Conservation (phyloP, 192 early-diverging fungal genomes). For the Umbelopsis sp. region DNA sequence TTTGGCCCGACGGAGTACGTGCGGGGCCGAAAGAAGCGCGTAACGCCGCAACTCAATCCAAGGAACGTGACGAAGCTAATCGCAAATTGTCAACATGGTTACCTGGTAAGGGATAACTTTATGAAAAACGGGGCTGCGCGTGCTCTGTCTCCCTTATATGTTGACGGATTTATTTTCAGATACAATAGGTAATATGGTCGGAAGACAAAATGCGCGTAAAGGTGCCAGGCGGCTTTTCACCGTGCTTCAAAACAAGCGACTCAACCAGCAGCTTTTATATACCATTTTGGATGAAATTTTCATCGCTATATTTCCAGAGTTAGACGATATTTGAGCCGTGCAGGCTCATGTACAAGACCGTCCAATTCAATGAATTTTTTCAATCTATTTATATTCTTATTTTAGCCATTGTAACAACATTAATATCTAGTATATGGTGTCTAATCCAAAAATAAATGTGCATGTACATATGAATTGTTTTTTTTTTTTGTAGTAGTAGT, state of each 20-base stretch:
- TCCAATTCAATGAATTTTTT: no score
- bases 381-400: no score
- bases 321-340: slow-evolving; percentile 24
- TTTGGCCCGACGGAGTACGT: slow-evolving; percentile 61
- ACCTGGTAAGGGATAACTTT: slow-evolving; percentile 43
- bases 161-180: slow-evolving; percentile 31
- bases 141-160: not conserved
- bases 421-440: no score
- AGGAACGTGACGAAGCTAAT: slow-evolving; percentile 51
- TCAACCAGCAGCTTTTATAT: slow-evolving; percentile 84
- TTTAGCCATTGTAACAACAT: no score
- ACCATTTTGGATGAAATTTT: slow-evolving; percentile 76
- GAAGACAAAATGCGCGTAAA: slow-evolving; percentile 74
- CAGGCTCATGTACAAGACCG: no score
- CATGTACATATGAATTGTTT: not conserved
- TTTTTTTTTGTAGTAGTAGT: not conserved
- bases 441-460: no score
- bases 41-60: slow-evolving; percentile 49
- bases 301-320: slow-evolving; percentile 71
- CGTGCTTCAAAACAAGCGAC: slow-evolving; percentile 71
- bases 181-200: slow-evolving; percentile 78
- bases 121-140: not conserved
- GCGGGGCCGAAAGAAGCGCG: slow-evolving; percentile 29
- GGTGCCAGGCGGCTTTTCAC: slow-evolving; percentile 73
- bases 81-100: slow-evolving; percentile 61